Base-by-base conservation (phyloP, 345 rosid genomes). In the Capsella bursapastoris region DNA sequence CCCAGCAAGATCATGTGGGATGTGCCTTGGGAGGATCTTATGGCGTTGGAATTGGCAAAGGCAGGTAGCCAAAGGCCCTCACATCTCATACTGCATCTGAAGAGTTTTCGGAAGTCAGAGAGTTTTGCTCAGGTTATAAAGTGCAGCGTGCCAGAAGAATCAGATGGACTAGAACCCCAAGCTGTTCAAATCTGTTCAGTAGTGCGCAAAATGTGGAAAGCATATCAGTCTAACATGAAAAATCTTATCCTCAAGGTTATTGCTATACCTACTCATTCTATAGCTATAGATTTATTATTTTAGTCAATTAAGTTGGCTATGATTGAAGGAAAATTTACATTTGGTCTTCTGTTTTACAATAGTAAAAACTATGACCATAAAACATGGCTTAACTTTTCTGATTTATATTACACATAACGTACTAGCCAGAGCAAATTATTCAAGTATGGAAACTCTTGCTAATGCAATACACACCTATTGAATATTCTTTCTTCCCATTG, bases 1-100 rank as follows among this genome's bases (percentile, higher is more conserved):
- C 92, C 99, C 79, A 85, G 89, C 81, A 95, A 91, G 86, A 90
- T 95, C 72, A 82, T 86, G 84, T 95, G 99, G 99, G 97, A 95
- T 79, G 93, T 95, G 72, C 89, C 96, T 14, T 95, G 97, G 97
- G 96, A 90, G 77, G 92, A 90, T 70, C 85, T 95, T 60, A 76
- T 95, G 96, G 84, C 99, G n/a, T 67, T 95, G 83, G 99, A 95
- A 78, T 83, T 95, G 86, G 97, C 97, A 57, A 95, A 90, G 85
- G 96, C 92, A 28, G 96, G 97, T 69, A 73, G 73, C 59, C 81
- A 56, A 43, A 86, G 75, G 72, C 97, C 99, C 79, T 92, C 99
- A 63, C 92, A 87, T 79, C 77, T 95, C 83, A 87, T 95, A 61
- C 85, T 95, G 59, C 99, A 95, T 83, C 89, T 95, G 51, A 92